These are phyloP conservation scores for Skeletonema marinoi DNA, from an alignment of 108 stramenopile genomes.

Conservation along the genomic window DNA sequence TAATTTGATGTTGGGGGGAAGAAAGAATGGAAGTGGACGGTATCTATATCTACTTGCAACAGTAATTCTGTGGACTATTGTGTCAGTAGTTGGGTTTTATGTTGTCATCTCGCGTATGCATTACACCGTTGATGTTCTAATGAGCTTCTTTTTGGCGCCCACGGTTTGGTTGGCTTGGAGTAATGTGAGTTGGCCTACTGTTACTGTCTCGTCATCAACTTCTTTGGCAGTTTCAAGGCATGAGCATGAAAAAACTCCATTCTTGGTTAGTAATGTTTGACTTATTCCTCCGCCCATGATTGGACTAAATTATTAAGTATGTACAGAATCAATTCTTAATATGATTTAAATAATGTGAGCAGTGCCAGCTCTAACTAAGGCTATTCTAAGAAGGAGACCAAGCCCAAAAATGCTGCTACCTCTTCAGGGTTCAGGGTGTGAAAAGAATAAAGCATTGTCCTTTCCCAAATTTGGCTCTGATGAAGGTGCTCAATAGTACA, in stretches of 20 bases:
- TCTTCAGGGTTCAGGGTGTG: neutral
- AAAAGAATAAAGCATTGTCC: conserved; percentile 70
- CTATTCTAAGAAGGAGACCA: neutral
- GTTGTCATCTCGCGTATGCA: conserved; percentile 11
- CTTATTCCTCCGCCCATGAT: neutral
- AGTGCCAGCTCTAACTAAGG: too few species aligned
- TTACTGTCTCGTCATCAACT: neutral
- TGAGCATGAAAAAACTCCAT: neutral
- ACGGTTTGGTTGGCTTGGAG: conserved; percentile 17
- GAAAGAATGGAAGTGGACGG: neutral
- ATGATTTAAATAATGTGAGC: too few species aligned
- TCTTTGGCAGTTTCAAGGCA: neutral
- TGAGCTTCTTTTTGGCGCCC: conserved; percentile 17
- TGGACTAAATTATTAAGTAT: neutral
- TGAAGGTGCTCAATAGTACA: neutral
- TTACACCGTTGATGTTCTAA: conserved; percentile 19
- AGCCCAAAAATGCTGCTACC: neutral
- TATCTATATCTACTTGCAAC: neutral
- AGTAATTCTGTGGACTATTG: conserved; percentile 2
- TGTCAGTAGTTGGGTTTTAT: neutral
- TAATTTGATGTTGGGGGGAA: neutral
- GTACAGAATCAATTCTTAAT: neutral
- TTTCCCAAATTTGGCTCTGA: conserved; percentile 41
- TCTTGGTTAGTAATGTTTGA: neutral
- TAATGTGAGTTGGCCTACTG: conserved; percentile 5